Percentiles rank a stretch among this genome's conserved stretches.
phyloP scores from a whole-genome alignment of 2,329 filamentous ascomycete genomes.

The Colletotrichum phormii region DNA sequence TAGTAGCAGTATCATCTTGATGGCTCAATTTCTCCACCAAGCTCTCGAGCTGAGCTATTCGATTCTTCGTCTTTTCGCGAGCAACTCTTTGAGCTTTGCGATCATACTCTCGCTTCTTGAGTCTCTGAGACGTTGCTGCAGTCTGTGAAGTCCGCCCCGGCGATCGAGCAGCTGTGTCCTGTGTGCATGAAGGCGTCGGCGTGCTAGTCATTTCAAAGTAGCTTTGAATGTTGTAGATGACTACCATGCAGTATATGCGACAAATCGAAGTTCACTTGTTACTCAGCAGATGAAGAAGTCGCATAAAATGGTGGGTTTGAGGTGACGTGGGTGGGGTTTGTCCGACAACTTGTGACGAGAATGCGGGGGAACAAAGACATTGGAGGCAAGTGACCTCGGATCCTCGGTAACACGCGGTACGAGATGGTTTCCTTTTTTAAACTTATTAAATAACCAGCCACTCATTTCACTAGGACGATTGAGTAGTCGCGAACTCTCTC shows the following conservation, averaged over 20 bases:
- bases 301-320: neutral
- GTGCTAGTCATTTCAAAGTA: neutral
- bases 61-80: constrained; percentile 45
- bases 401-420: constrained; percentile 1
- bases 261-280: neutral
- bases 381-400: neutral
- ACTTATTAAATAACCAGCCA: neutral
- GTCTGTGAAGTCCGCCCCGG: neutral
- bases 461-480: neutral
- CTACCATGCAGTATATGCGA: neutral
- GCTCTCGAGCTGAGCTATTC: constrained; percentile 45
- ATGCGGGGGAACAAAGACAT: neutral
- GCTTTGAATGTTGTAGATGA: neutral
- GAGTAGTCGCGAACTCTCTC: neutral
- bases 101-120: constrained; percentile 47
- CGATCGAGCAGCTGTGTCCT: neutral
- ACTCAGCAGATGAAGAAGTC: neutral
- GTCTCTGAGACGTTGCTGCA: constrained; percentile 11
- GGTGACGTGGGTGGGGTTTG: neutral
- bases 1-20: constrained; percentile 39
- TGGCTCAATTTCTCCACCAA: constrained; percentile 42
- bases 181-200: neutral
- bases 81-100: constrained; percentile 46
- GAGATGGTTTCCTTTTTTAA: neutral
- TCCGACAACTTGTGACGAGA: neutral